Conservation (phyloP, 805 yeast genomes). For the Torulaspora indica region DNA sequence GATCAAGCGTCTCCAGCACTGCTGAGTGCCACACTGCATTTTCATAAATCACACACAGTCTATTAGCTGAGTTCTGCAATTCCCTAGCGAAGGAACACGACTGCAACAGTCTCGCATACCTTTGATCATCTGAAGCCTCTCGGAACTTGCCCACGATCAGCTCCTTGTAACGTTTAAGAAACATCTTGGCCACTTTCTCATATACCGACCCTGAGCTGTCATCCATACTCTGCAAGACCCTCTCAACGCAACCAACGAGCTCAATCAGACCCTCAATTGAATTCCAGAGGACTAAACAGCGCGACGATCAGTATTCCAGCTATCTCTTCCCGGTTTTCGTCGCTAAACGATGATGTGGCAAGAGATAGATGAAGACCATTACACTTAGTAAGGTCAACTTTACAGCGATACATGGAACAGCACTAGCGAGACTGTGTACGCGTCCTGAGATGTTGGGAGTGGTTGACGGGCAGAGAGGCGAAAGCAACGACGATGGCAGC, state of each 20-base stretch:
- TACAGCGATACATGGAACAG: neutral
- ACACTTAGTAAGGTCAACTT: neutral
- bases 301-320: neutral
- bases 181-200: conserved; percentile 19
- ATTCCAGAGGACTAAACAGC: neutral
- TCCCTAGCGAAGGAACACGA: conserved; percentile 26
- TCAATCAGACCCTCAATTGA: neutral
- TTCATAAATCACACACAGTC: conserved; percentile 39
- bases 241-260: neutral
- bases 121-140: conserved; percentile 15
- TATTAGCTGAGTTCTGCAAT: conserved; percentile 18
- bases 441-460: neutral
- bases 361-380: neutral
- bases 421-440: neutral
- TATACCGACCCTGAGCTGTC: neutral
- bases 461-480: neutral
- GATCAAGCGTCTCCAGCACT: conserved; percentile 61
- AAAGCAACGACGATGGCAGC: neutral
- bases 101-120: conserved; percentile 19
- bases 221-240: neutral
- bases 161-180: conserved; percentile 23
- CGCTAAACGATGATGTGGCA: neutral
- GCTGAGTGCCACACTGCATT: conserved; percentile 43
- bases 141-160: conserved; percentile 20
- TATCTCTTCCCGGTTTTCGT: neutral